Percentiles rank a stretch among this genome's conserved stretches.
Conservation (phyloP, 352 stramenopile species). For the Pythium grandisporangium region DNA sequence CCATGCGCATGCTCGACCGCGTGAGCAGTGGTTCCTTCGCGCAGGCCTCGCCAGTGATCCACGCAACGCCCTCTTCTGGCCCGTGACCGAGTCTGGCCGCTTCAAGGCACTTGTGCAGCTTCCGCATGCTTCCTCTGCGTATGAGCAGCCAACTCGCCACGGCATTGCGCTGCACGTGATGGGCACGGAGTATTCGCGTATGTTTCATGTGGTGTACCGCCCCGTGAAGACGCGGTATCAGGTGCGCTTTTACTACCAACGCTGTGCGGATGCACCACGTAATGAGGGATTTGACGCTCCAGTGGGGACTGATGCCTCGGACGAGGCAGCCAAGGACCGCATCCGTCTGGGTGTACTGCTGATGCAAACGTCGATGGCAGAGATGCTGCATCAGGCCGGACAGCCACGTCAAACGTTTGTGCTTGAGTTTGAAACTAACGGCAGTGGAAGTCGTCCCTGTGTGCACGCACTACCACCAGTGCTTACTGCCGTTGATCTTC, state of each 20-base stretch:
- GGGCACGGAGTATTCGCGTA: conserved; percentile 1
- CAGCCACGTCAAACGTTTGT: conserved; percentile 38
- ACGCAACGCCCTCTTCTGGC: conserved; percentile 35
- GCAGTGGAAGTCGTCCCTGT: conserved; percentile 28
- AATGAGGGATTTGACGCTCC: conserved; percentile 50
- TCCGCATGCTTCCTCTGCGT: conserved; percentile 29
- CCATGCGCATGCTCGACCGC: neutral
- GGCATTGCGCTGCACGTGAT: conserved; percentile 5
- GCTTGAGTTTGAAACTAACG: conserved; percentile 34
- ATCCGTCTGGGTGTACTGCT: conserved; percentile 51
- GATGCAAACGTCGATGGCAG: conserved; percentile 40
- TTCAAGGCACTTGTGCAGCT: conserved; percentile 65
- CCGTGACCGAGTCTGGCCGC: conserved; percentile 25
- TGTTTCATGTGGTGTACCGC: conserved; percentile 29
- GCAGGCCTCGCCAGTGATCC: conserved; percentile 19
- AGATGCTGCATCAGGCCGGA: conserved; percentile 34
- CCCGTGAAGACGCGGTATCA: conserved; percentile 18
- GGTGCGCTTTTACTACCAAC: conserved; percentile 68
- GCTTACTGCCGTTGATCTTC: conserved; percentile 41
- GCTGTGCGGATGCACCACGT: conserved; percentile 21
- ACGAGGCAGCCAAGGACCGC: conserved; percentile 30
- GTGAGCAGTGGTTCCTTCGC: conserved; percentile 24
- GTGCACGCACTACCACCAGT: conserved; percentile 42
- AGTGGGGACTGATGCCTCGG: conserved; percentile 35
- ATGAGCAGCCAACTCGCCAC: conserved; percentile 17